Percentiles rank a stretch among this genome's conserved stretches.
phyloP scores from a whole-genome alignment of 176 grass and related monocot species.

The Carex myosuroides region DNA sequence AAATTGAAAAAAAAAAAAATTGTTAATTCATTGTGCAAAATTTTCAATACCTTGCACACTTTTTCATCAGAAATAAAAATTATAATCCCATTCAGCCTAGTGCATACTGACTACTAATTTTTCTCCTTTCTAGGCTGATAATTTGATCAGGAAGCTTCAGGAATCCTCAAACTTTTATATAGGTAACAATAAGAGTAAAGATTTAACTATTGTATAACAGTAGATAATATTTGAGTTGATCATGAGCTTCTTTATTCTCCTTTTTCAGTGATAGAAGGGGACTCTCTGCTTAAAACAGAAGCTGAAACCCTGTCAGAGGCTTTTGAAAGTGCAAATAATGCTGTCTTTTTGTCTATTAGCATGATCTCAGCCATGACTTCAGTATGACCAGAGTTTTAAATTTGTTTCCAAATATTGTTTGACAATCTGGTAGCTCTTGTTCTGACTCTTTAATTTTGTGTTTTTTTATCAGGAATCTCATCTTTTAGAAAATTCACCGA shows the following conservation, averaged over 20 bases:
- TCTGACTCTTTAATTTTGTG: background rate
- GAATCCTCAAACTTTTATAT: constrained; percentile 70
- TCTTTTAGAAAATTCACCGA: constrained; percentile 50
- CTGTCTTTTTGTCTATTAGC: constrained; percentile 66
- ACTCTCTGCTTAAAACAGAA: constrained; percentile 86
- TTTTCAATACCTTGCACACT: background rate
- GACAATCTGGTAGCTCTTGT: background rate
- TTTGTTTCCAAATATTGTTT: constrained; percentile 9
- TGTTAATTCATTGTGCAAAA: background rate
- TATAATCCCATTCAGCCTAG: background rate
- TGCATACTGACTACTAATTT: background rate
- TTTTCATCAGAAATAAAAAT: background rate
- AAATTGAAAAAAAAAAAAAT: background rate
- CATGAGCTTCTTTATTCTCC: background rate
- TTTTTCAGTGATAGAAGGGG: constrained; percentile 68
- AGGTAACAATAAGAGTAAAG: constrained; percentile 40
- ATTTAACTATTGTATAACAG: constrained; percentile 15
- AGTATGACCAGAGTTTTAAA: constrained; percentile 39
- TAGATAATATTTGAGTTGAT: constrained; percentile 16
- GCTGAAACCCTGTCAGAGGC: constrained; percentile 90
- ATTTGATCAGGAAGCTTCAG: constrained; percentile 58
- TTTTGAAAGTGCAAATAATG: constrained; percentile 92
- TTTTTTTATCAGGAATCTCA: constrained; percentile 44
- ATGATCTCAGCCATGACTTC: constrained; percentile 84
- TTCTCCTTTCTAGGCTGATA: constrained; percentile 52